phyloP scores from a whole-genome alignment of 257 asterid species.

The Scutellaria minor region DNA sequence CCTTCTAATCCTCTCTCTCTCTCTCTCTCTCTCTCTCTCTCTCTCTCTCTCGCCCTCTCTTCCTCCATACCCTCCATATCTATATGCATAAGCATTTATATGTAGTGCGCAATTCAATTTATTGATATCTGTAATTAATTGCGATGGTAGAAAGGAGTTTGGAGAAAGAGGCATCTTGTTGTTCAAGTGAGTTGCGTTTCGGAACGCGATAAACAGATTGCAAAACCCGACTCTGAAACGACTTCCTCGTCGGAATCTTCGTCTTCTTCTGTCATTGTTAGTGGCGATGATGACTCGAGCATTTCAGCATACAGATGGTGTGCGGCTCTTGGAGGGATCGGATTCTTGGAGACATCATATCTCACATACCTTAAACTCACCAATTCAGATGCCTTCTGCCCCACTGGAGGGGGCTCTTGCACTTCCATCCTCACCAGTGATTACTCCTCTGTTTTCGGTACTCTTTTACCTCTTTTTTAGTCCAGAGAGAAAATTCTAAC shows the following conservation, averaged over 20 bases:
- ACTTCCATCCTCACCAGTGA: conserved; percentile 74
- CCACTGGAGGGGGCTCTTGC: conserved; percentile 70
- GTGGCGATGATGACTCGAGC: conserved; percentile 31
- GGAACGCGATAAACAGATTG: conserved; percentile 48
- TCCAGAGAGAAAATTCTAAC: not conserved
- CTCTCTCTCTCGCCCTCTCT: not conserved
- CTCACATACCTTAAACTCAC: conserved; percentile 80
- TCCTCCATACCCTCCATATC: not conserved
- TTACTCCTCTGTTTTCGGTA: conserved; percentile 81
- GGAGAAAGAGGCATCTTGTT: conserved; percentile 46
- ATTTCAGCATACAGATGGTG: conserved; percentile 66
- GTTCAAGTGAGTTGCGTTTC: conserved; percentile 62
- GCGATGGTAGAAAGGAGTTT: conserved; percentile 44
- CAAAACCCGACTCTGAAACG: conserved; percentile 50
- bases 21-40: too few relatives aligned
- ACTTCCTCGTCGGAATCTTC: conserved; percentile 38
- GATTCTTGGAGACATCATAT: conserved; percentile 85
- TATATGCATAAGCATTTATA: too few relatives aligned
- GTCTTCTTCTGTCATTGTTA: conserved; percentile 37
- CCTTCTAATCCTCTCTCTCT: conserved; percentile 15
- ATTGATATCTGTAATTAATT: conserved; percentile 29
- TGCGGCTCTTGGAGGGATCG: conserved; percentile 80
- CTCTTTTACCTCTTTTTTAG: conserved; percentile 17
- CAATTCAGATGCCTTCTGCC: conserved; percentile 82
- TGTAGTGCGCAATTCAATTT: conserved; percentile 12